A percentile compares a stretch with the other conserved stretches of the same genome.
Conservation (phyloP, 768 basidiomycete species). For the Rhizopogon rudus region DNA sequence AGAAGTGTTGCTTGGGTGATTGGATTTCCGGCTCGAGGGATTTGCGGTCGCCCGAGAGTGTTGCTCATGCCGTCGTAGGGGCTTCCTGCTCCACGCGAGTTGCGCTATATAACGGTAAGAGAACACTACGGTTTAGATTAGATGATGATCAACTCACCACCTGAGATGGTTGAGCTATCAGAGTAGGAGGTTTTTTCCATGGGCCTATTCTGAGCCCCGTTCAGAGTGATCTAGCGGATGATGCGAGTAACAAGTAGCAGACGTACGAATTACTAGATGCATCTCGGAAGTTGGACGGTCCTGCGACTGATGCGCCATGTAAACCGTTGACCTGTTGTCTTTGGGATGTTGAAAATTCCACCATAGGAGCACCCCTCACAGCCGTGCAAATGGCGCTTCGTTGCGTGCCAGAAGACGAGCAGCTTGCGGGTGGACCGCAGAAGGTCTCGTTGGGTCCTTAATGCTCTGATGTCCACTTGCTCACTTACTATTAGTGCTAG, state of each 20-base stretch:
- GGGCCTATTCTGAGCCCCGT: background rate
- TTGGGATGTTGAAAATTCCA: background rate
- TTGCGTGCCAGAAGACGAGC: background rate
- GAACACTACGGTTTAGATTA: background rate
- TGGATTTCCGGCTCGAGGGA: conserved; percentile 17
- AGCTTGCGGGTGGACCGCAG: background rate
- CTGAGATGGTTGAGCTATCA: conserved; percentile 13
- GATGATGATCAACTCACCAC: conserved; percentile 10
- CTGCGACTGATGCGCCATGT: conserved; percentile 5
- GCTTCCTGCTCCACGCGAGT: background rate
- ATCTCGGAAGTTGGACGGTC: conserved; percentile 23
- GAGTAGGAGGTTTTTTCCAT: conserved; percentile 20
- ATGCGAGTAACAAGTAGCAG: background rate
- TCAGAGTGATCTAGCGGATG: conserved; percentile 5
- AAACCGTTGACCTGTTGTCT: conserved; percentile 8
- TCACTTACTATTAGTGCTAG: background rate
- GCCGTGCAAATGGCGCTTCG: background rate
- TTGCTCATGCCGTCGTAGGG: background rate
- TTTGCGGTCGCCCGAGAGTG: background rate
- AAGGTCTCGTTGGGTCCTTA: background rate
- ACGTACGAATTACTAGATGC: conserved; percentile 19
- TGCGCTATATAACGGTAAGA: background rate
- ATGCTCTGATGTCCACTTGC: background rate
- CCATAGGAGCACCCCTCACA: background rate
- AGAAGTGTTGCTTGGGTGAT: conserved; percentile 17